Evolutionary conservation across 2,329 filamentous ascomycete genomes (phyloP).

Genomic region (Aciculosporium take): DNA sequence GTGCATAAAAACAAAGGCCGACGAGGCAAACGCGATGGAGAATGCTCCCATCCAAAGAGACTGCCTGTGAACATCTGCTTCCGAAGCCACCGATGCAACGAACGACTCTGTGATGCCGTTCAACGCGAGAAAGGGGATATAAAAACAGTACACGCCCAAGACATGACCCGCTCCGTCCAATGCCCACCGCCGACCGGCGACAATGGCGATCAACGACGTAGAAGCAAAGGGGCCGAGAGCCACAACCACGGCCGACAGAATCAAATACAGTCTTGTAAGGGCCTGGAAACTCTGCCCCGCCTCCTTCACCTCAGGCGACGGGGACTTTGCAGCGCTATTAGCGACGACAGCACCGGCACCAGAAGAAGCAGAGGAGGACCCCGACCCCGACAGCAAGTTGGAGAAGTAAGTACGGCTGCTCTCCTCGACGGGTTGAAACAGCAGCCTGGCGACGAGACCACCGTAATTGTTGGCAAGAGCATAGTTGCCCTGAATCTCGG

Average conservation of each 20-base stretch:
- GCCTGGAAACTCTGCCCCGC: constrained; percentile 40
- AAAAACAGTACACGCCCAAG: constrained; percentile 73
- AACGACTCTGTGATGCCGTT: constrained; percentile 91
- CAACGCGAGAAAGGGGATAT: constrained; percentile 80
- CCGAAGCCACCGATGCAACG: constrained; percentile 70
- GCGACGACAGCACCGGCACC: constrained; percentile 7
- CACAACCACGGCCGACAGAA: constrained; percentile 56
- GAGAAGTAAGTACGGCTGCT: constrained; percentile 83
- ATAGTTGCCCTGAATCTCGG: constrained; percentile 78
- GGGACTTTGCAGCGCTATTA: neutral
- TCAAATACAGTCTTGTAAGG: constrained; percentile 57
- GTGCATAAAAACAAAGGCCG: constrained; percentile 63
- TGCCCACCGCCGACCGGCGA: constrained; percentile 68
- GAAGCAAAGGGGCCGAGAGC: constrained; percentile 63
- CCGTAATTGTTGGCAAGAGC: constrained; percentile 92
- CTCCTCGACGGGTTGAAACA: constrained; percentile 94
- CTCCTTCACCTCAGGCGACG: constrained; percentile 21
- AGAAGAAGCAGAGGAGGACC: neutral
- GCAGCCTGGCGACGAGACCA: constrained; percentile 68
- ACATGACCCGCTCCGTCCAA: constrained; percentile 57
- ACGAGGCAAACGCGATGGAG: constrained; percentile 58
- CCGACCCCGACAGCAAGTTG: constrained; percentile 44
- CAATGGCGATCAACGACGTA: constrained; percentile 54
- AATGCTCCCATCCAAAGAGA: constrained; percentile 75
- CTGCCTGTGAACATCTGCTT: constrained; percentile 61